These are phyloP conservation scores for Camelina neglecta DNA, from an alignment of 345 rosid genomes.

Conservation along the genomic window DNA sequence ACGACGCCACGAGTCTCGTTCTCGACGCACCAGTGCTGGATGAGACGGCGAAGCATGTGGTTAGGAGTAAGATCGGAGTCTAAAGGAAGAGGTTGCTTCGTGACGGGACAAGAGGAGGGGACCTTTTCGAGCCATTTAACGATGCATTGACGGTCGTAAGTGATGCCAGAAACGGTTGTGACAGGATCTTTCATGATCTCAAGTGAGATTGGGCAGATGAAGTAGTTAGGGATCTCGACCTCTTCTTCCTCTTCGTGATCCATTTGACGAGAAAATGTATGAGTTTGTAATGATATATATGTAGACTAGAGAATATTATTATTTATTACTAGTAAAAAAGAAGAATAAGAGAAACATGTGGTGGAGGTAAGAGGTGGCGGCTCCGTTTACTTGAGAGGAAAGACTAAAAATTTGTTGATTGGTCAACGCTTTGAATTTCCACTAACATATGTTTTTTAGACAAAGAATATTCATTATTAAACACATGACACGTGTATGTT, in stretches of 20 bases:
- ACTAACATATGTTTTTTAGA: slow-evolving; percentile 14
- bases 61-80: slow-evolving; percentile 78
- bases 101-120: slow-evolving; percentile 60
- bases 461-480: neutral
- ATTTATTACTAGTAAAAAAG: neutral
- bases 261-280: neutral
- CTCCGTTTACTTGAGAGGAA: slow-evolving; percentile 34
- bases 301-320: neutral
- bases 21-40: slow-evolving; percentile 70
- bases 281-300: slow-evolving; percentile 16
- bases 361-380: slow-evolving; percentile 41
- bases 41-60: slow-evolving; percentile 70
- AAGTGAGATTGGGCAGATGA: slow-evolving; percentile 79
- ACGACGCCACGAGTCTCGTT: slow-evolving; percentile 58
- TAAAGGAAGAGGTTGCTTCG: slow-evolving; percentile 59
- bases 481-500: no score
- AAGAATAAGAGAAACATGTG: neutral
- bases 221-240: slow-evolving; percentile 69
- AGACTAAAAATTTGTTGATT: slow-evolving; percentile 21
- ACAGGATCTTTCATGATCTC: slow-evolving; percentile 92
- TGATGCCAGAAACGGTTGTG: slow-evolving; percentile 71
- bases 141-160: slow-evolving; percentile 83
- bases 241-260: slow-evolving; percentile 51
- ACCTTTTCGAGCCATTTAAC: slow-evolving; percentile 65
- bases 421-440: slow-evolving; percentile 38